Base-by-base conservation (phyloP, 371 early-diverging fungal species). In the Smittium mucronatum region DNA sequence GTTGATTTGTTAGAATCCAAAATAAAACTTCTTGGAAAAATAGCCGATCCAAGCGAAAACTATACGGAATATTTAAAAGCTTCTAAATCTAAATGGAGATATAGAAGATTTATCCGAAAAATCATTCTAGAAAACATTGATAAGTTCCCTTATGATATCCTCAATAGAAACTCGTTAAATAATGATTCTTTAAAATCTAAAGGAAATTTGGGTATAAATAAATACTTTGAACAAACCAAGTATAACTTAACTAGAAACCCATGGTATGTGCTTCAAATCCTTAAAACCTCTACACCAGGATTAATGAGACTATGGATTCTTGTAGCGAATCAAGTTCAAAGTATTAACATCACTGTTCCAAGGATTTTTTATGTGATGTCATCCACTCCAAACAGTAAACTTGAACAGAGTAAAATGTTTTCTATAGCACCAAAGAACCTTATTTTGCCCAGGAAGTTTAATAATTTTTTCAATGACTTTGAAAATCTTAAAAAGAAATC, bases 221-320 rank as follows among this genome's bases (percentile, higher is more conserved):
- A 73, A 63, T 77, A 73, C 63, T 78, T 77, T 60, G 61, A 72
- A 28, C 70, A 74, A 35, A 71, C 78, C 17, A 69, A 72, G 15
- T 36, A 29, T 35, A 61, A 72, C 36, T 74, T 80, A 58, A 67
- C 71, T 17, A 70, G 74, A 68, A 81, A 84, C 57, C 66, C 82
- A 0, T 93, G 94, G 93, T 87, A 95, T 68, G 80, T 98, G 5
- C 59, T 98, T 26, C 93, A 93, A 71, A 86, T 95, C 59, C 83
- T 81, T 21, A 89, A 88, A 60, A 91, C 89, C 0, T 35, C 80
- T 11, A 81, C 77, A 1, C 88, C 91, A 1, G 97, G 97, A 30
- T 87, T 90, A 74, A 90, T 90, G 68, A 80, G 81, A 5, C 81
- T 94, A 57, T 98, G 94, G 94, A 85, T 88, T 25, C 70, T 89